A percentile compares a stretch with the other conserved stretches of the same genome.
Conservation (phyloP, 805 yeast species). For the Kuraishia capsulata region DNA sequence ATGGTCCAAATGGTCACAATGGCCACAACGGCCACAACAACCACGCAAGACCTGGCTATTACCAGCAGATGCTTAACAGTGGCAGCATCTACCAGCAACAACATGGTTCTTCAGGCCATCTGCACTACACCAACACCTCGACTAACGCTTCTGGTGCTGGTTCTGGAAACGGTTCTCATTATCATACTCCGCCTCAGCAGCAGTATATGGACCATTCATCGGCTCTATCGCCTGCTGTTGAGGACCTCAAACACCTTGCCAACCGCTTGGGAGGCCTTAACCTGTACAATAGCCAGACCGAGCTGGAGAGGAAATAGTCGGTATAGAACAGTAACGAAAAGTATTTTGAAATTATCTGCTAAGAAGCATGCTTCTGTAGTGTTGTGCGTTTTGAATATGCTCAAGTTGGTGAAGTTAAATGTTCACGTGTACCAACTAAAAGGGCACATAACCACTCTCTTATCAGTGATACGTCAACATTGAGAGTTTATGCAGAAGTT, state of each 20-base stretch:
- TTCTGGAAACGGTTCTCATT: not conserved
- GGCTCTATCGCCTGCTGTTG: not conserved
- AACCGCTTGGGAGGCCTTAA: conserved; percentile 13
- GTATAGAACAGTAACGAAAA: too few species aligned
- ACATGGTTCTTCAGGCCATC: conserved; percentile 4
- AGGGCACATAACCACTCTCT: too few species aligned
- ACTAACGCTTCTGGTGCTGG: too few species aligned
- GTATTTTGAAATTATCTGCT: too few species aligned
- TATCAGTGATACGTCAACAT: too few species aligned
- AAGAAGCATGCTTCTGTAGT: too few species aligned
- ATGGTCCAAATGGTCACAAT: not conserved
- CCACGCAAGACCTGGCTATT: not conserved
- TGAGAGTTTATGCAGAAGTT: too few species aligned
- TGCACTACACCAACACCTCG: conserved; percentile 1
- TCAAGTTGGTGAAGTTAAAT: too few species aligned
- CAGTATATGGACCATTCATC: not conserved
- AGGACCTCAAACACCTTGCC: conserved; percentile 10
- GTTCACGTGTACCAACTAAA: too few species aligned
- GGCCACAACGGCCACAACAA: not conserved
- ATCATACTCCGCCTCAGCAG: conserved; percentile 1
- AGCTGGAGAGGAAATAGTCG: too few species aligned
- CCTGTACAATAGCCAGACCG: too few species aligned
- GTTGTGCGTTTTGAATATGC: too few species aligned
- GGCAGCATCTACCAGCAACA: conserved; percentile 3
- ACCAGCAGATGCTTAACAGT: conserved; percentile 1